These are phyloP conservation scores for Kondoa malvinella DNA, from an alignment of 768 basidiomycete genomes.

Conservation along the genomic window DNA sequence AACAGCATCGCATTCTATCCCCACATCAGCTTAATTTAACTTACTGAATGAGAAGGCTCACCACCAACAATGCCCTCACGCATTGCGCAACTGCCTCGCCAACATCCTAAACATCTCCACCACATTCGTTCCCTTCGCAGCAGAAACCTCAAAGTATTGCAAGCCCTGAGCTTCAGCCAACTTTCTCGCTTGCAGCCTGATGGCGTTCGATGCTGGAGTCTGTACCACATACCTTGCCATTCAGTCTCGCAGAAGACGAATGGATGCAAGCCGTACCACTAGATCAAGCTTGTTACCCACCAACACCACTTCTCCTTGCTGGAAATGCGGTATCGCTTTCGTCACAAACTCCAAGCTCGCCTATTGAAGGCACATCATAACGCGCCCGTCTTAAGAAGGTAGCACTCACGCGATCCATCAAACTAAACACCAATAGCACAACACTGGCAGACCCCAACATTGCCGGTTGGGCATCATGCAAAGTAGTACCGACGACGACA, in stretches of 20 bases:
- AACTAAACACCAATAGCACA: not conserved
- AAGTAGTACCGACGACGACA: not conserved
- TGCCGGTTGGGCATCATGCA: not conserved
- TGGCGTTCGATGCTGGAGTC: not conserved
- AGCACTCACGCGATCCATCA: not conserved
- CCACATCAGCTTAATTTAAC: not conserved
- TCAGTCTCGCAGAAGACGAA: not conserved
- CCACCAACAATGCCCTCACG: not conserved
- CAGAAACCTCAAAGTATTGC: not conserved
- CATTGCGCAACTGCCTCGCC: not conserved
- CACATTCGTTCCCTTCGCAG: not conserved
- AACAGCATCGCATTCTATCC: no score
- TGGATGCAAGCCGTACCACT: not conserved
- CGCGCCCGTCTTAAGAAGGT: not conserved
- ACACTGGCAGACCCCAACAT: not conserved
- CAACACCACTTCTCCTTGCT: not conserved
- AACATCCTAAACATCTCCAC: not conserved
- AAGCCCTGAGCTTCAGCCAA: not conserved
- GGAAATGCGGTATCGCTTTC: not conserved
- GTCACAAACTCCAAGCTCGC: not conserved
- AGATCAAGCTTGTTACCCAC: not conserved
- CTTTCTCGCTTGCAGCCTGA: not conserved
- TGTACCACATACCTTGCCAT: not conserved
- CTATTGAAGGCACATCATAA: not conserved
- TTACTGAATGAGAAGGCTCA: no score